Percentiles rank a stretch among this genome's conserved stretches.
These are phyloP conservation scores for Meyerozyma smithsonii DNA, from an alignment of 1,139 yeast species.

Conservation along the genomic window DNA sequence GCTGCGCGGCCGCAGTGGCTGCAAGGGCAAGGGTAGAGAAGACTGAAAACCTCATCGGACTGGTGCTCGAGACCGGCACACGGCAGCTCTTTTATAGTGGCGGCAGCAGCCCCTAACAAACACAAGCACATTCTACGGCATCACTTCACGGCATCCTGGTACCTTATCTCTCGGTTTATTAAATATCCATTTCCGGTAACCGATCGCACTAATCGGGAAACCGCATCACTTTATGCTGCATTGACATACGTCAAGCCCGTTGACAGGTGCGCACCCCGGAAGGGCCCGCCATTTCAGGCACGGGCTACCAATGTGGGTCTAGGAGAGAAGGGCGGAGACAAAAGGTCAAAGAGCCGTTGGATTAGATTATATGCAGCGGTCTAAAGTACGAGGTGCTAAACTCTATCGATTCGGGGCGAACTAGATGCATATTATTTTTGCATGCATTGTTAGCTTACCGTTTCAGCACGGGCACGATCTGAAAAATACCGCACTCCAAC, in stretches of 20 bases:
- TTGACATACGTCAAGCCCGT: neutral
- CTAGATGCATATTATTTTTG: no score
- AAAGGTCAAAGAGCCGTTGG: no score
- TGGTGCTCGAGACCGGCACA: neutral
- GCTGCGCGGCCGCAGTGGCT: slow-evolving; percentile 16
- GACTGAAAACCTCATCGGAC: slow-evolving; percentile 13
- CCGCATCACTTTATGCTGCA: neutral
- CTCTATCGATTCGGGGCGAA: no score
- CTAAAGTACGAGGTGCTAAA: no score
- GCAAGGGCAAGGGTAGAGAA: slow-evolving; percentile 11
- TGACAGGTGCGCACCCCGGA: no score
- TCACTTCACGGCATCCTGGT: neutral
- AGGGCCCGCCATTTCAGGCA: no score
- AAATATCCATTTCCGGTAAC: neutral
- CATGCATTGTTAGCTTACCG: no score
- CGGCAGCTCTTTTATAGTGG: neutral
- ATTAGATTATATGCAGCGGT: no score
- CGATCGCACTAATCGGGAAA: neutral
- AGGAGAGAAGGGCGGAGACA: no score
- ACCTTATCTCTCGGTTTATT: slow-evolving; percentile 1
- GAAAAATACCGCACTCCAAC: no score
- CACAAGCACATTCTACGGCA: neutral
- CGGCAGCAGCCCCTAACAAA: neutral
- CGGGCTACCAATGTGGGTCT: no score
- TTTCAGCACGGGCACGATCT: no score